These are phyloP conservation scores for Rhizopus sp. DNA, from an alignment of 371 early-diverging fungal genomes.

Conservation along the genomic window DNA sequence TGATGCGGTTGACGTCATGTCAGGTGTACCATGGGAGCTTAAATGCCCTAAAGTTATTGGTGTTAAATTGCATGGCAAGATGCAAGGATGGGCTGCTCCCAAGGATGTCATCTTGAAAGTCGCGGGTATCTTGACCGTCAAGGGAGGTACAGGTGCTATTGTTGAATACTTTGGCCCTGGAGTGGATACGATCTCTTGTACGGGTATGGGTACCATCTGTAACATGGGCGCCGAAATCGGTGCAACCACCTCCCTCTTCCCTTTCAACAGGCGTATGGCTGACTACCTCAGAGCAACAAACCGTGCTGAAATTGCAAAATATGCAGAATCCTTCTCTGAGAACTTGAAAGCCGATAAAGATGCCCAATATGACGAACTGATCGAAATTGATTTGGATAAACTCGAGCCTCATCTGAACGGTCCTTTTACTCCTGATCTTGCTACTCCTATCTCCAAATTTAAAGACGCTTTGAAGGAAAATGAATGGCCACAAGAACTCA, in stretches of 20 bases:
- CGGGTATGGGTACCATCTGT: constrained; percentile 98
- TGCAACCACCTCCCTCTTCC: constrained; percentile 96
- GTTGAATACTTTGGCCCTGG: constrained; percentile 97
- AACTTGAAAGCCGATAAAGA: constrained; percentile 86
- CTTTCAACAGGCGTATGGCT: constrained; percentile 86
- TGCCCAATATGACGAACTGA: constrained; percentile 88
- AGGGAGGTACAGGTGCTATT: constrained; percentile 94
- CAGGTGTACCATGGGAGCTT: constrained; percentile 96
- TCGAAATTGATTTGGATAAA: constrained; percentile 87
- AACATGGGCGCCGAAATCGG: constrained; percentile 99
- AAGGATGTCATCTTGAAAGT: constrained; percentile 94
- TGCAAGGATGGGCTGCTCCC: constrained; percentile 90
- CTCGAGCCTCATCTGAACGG: constrained; percentile 96
- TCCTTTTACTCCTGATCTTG: constrained; percentile 95
- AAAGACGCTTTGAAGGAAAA: constrained; percentile 77
- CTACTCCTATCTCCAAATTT: constrained; percentile 90
- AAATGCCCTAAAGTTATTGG: constrained; percentile 94
- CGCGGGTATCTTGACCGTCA: constrained; percentile 90
- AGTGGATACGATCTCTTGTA: constrained; percentile 88
- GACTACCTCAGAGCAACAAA: constrained; percentile 86
- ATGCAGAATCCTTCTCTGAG: constrained; percentile 69
- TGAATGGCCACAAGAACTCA: constrained; percentile 81
- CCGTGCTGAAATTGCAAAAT: constrained; percentile 74
- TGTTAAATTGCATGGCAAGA: constrained; percentile 82
- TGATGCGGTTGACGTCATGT: constrained; percentile 98